These are phyloP conservation scores for Entomortierella beljakovae DNA, from an alignment of 192 early-diverging fungal species.

Conservation along the genomic window DNA sequence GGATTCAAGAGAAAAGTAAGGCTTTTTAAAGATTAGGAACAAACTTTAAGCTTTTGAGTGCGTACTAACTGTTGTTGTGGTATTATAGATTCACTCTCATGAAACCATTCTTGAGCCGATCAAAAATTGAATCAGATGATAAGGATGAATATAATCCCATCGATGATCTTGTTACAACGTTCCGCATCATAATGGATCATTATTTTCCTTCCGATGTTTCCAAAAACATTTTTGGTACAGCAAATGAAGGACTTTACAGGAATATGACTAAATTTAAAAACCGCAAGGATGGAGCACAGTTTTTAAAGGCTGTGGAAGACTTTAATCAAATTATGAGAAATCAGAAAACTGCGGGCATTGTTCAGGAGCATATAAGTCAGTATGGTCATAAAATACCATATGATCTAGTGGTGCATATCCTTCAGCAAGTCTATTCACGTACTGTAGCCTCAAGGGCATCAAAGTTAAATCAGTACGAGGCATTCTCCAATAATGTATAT, in stretches of 20 bases:
- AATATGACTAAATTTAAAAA: constrained; percentile 83
- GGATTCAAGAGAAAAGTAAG: constrained; percentile 54
- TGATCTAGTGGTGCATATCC: constrained; percentile 83
- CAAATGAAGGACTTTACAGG: constrained; percentile 74
- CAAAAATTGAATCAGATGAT: constrained; percentile 59
- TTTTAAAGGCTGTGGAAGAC: constrained; percentile 72
- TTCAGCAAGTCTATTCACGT: constrained; percentile 91
- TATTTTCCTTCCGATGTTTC: constrained; percentile 64
- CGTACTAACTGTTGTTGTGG: neutral
- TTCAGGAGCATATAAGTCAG: constrained; percentile 33
- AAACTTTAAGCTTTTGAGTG: too few species aligned
- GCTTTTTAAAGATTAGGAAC: neutral
- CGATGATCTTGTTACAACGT: constrained; percentile 81
- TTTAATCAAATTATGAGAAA: constrained; percentile 76
- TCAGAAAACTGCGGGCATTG: constrained; percentile 53
- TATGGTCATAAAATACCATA: constrained; percentile 58
- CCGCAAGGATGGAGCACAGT: constrained; percentile 70
- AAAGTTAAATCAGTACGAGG: constrained; percentile 43
- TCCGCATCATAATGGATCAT: constrained; percentile 72
- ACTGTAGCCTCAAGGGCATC: constrained; percentile 71
- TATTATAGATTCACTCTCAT: constrained; percentile 55
- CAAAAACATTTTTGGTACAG: constrained; percentile 69
- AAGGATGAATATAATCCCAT: constrained; percentile 87
- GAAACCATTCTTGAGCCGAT: constrained; percentile 56
- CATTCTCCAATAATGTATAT: constrained; percentile 89